Percentiles rank a stretch among this genome's conserved stretches.
Evolutionary conservation across 2,329 filamentous ascomycete genomes (phyloP).

Genomic region (Botrytis sinoallii): DNA sequence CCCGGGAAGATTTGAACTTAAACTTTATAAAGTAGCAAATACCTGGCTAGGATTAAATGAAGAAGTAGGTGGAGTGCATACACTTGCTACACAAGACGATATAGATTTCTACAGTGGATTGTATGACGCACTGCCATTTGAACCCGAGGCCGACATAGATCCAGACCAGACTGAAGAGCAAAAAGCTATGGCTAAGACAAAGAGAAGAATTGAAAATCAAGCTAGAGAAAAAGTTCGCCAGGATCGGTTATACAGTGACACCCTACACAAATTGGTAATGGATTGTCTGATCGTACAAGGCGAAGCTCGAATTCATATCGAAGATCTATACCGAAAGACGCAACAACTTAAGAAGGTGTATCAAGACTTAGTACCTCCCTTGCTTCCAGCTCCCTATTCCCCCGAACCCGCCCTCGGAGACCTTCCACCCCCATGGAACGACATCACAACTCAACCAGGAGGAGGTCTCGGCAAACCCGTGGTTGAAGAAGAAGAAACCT

Average conservation of each 20-base stretch:
- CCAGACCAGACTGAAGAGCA: background rate
- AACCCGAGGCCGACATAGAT: background rate
- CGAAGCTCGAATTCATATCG: background rate
- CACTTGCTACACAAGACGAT: conserved; percentile 10
- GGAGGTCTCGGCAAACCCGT: background rate
- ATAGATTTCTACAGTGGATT: background rate
- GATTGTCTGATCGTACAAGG: conserved; percentile 9
- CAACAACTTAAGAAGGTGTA: background rate
- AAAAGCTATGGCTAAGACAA: background rate
- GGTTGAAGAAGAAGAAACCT: background rate
- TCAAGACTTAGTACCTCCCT: too few relatives aligned
- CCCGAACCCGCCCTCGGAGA: background rate
- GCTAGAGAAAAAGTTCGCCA: background rate
- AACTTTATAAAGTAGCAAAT: background rate
- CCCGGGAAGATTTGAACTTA: background rate
- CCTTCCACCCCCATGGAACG: background rate
- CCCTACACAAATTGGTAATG: background rate
- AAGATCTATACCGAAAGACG: background rate
- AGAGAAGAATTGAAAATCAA: background rate
- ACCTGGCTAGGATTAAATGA: background rate
- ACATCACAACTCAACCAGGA: background rate
- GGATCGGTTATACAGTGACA: background rate
- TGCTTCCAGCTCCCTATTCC: background rate
- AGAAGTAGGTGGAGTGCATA: background rate
- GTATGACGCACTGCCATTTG: background rate